Conservation (phyloP, 164 flowering plant genomes). For the Stephania cephalantha region DNA sequence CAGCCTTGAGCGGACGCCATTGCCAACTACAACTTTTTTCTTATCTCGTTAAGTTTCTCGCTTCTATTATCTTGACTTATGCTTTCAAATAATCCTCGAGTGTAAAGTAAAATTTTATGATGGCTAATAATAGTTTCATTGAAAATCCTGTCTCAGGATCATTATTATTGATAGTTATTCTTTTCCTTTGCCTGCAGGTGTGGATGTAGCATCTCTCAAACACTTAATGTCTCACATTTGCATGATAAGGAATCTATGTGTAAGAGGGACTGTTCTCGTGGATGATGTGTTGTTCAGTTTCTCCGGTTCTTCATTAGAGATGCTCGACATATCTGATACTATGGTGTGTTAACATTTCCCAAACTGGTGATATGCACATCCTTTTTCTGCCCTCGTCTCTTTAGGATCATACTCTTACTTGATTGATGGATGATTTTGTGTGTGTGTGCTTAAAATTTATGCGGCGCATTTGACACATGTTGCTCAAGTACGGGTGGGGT, state of each 20-base stretch:
- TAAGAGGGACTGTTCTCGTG: slow-evolving; percentile 42
- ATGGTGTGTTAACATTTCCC: slow-evolving; percentile 35
- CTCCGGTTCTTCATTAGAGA: slow-evolving; percentile 52
- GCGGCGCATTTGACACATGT: too few relatives aligned
- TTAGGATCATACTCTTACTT: not conserved
- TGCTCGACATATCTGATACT: slow-evolving; percentile 66
- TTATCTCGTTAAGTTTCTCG: too few relatives aligned
- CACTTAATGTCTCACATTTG: slow-evolving; percentile 40
- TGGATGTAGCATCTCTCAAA: slow-evolving; percentile 34
- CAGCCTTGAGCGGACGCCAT: too few relatives aligned
- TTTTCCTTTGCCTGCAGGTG: slow-evolving; percentile 32
- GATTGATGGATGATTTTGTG: not conserved
- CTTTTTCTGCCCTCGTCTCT: not conserved
- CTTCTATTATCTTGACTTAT: too few relatives aligned
- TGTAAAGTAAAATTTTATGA: too few relatives aligned
- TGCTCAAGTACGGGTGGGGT: too few relatives aligned
- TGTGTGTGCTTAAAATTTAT: too few relatives aligned
- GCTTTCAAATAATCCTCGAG: too few relatives aligned
- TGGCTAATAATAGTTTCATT: too few relatives aligned
- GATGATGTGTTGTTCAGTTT: slow-evolving; percentile 45
- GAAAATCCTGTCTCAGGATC: too few relatives aligned
- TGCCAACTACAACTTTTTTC: too few relatives aligned
- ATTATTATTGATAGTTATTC: not conserved
- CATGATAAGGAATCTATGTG: slow-evolving; percentile 47
- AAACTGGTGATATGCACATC: not conserved